Conservation (phyloP, 495 filamentous ascomycete genomes). For the Lasiosphaeris hirsuta region DNA sequence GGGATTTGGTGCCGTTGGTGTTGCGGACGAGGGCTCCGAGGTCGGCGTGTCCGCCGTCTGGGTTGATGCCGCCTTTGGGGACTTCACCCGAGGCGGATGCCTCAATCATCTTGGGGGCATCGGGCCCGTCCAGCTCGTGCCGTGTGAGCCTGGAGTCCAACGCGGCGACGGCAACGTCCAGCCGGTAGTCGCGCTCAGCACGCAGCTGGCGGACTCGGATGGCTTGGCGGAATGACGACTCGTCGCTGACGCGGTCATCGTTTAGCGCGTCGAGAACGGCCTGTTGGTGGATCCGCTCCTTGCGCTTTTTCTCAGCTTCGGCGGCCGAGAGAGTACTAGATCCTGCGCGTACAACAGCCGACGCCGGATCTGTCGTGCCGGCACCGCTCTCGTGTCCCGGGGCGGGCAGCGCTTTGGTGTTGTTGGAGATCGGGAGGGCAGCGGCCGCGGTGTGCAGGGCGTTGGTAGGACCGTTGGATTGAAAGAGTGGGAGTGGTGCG, state of each 20-base stretch:
- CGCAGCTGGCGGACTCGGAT: constrained; percentile 57
- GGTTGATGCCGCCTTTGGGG: too few species aligned
- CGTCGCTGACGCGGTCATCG: constrained; percentile 63
- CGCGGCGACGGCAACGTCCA: constrained; percentile 25
- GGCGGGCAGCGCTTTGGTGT: constrained; percentile 5
- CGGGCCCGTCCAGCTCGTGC: not conserved
- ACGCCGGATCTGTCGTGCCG: not conserved
- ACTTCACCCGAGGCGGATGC: not conserved
- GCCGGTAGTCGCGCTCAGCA: constrained; percentile 47
- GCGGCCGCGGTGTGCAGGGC: not conserved
- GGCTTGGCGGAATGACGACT: constrained; percentile 58
- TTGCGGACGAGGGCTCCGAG: not conserved
- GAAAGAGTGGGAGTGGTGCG: constrained; percentile 51
- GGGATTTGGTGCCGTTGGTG: not conserved
- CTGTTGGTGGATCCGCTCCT: constrained; percentile 59
- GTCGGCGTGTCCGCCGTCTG: not conserved
- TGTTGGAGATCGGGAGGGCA: not conserved
- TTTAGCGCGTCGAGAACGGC: constrained; percentile 61
- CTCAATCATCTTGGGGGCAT: not conserved
- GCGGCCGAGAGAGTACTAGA: constrained; percentile 8
- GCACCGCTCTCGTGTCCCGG: not conserved
- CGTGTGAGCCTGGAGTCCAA: constrained; percentile 16
- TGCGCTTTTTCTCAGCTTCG: constrained; percentile 46
- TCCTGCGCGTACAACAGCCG: not conserved
- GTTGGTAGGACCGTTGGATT: constrained; percentile 8